These are phyloP conservation scores for Rhizopus sp. DNA, from an alignment of 371 early-diverging fungal species.

Conservation along the genomic window DNA sequence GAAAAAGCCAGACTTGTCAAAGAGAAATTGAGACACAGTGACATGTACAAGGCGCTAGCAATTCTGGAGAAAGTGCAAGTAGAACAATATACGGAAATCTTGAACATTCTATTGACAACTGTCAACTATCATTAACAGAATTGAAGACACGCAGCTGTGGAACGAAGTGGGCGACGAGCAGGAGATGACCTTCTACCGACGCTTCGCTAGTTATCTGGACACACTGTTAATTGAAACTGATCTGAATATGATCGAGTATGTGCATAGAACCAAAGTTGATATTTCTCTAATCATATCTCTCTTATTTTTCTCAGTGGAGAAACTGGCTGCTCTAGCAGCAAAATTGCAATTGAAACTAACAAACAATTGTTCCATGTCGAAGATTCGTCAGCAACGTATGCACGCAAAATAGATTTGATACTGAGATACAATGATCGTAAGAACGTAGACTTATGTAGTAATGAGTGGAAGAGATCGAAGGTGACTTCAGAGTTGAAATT, in stretches of 20 bases:
- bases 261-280: constrained; percentile 14
- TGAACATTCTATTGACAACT: constrained; percentile 14
- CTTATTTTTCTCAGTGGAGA: constrained; percentile 13
- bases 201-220: constrained; percentile 13
- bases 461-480: constrained; percentile 6
- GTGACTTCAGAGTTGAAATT: constrained; percentile 1
- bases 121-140: constrained; percentile 11
- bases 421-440: constrained; percentile 1
- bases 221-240: constrained; percentile 10
- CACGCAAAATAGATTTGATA: constrained; percentile 4
- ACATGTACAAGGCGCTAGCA: constrained; percentile 11
- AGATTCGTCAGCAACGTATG: constrained; percentile 1
- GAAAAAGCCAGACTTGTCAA: constrained; percentile 15
- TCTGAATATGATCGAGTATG: constrained; percentile 16
- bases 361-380: not conserved
- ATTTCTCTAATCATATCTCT: constrained; percentile 13
- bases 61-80: constrained; percentile 11
- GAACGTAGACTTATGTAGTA: constrained; percentile 4
- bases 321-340: constrained; percentile 12
- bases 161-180: constrained; percentile 12
- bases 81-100: constrained; percentile 9
- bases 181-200: constrained; percentile 12
- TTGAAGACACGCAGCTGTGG: constrained; percentile 7
- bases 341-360: constrained; percentile 1
- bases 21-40: constrained; percentile 13